A percentile compares a stretch with the other conserved stretches of the same genome.
Evolutionary conservation across 768 basidiomycete species (phyloP).

Genomic region (Mycena capillaripes): DNA sequence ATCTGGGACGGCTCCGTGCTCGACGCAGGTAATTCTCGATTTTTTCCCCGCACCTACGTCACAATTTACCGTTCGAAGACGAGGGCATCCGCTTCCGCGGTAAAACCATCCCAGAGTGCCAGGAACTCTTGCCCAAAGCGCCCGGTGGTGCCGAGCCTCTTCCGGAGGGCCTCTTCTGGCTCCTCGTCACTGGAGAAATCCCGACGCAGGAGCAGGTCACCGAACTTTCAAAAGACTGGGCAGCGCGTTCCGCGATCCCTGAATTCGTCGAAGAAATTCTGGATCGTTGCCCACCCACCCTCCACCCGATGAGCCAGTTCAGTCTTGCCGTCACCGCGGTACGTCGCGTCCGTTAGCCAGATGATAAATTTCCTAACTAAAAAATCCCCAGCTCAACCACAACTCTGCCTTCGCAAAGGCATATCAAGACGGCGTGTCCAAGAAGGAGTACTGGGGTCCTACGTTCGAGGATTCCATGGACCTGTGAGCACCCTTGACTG

Average conservation of each 20-base stretch:
- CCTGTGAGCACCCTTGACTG: slow-evolving; percentile 60
- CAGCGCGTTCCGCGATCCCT: slow-evolving; percentile 90
- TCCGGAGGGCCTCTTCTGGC: slow-evolving; percentile 96
- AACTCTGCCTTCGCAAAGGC: slow-evolving; percentile 97
- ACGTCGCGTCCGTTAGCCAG: slow-evolving; percentile 41
- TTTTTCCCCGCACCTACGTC: slow-evolving; percentile 19
- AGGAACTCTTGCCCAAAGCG: slow-evolving; percentile 90
- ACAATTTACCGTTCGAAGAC: slow-evolving; percentile 58
- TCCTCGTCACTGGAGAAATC: slow-evolving; percentile 94
- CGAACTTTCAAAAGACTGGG: slow-evolving; percentile 94
- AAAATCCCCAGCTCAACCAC: slow-evolving; percentile 78
- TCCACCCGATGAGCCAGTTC: slow-evolving; percentile 99
- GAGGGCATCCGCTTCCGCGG: slow-evolving; percentile 99
- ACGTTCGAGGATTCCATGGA: slow-evolving; percentile 94
- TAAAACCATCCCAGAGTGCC: slow-evolving; percentile 92
- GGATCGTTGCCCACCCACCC: slow-evolving; percentile 91
- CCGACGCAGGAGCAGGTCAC: slow-evolving; percentile 92
- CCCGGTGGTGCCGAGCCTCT: slow-evolving; percentile 91
- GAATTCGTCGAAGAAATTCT: slow-evolving; percentile 97
- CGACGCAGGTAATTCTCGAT: slow-evolving; percentile 74
- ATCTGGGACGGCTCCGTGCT: slow-evolving; percentile 99
- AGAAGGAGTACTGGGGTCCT: slow-evolving; percentile 98
- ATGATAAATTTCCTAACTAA: slow-evolving; percentile 15
- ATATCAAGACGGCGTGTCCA: slow-evolving; percentile 91
- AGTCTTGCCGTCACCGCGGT: slow-evolving; percentile 95